A percentile compares a stretch with the other conserved stretches of the same genome.
phyloP scores from a whole-genome alignment of 768 basidiomycete species.

The Mycena vulgaris region DNA sequence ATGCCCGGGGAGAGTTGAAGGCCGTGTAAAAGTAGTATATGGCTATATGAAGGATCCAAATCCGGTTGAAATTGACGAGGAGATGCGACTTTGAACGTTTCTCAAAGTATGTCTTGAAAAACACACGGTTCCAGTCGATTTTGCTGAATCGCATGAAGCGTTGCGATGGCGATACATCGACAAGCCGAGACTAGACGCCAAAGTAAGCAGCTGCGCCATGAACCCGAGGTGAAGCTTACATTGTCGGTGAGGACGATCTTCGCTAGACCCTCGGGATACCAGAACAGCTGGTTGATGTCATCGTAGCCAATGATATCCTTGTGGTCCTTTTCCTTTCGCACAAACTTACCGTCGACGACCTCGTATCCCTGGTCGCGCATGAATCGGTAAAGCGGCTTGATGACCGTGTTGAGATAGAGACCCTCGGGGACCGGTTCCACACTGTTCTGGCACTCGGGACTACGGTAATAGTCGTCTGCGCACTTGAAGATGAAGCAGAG shows the following conservation, averaged over 20 bases:
- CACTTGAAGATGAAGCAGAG: slow-evolving; percentile 99
- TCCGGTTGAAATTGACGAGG: slow-evolving; percentile 98
- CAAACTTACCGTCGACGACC: slow-evolving; percentile 94
- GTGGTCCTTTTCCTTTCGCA: slow-evolving; percentile 95
- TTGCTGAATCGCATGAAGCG: slow-evolving; percentile 94
- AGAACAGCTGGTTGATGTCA: slow-evolving; percentile 99
- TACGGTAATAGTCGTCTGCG: slow-evolving; percentile 99
- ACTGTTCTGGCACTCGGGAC: slow-evolving; percentile 96
- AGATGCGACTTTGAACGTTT: slow-evolving; percentile 95
- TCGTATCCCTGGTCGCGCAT: slow-evolving; percentile 99
- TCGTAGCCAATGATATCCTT: slow-evolving; percentile 98
- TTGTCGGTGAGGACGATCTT: slow-evolving; percentile 92
- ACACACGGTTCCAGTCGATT: slow-evolving; percentile 94
- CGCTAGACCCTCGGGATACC: slow-evolving; percentile 98
- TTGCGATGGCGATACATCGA: slow-evolving; percentile 92
- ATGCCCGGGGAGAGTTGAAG: slow-evolving; percentile 96
- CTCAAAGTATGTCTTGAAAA: slow-evolving; percentile 99
- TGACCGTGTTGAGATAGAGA: slow-evolving; percentile 89
- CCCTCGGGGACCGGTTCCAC: slow-evolving; percentile 96
- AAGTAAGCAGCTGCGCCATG: slow-evolving; percentile 18
- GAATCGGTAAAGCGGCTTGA: slow-evolving; percentile 96
- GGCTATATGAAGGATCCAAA: slow-evolving; percentile 97
- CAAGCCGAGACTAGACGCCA: slow-evolving; percentile 81
- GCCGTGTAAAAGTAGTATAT: slow-evolving; percentile 98
- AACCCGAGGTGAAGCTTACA: slow-evolving; percentile 60